phyloP scores from a whole-genome alignment of 352 stramenopile genomes.

The Blastocystis sp. region DNA sequence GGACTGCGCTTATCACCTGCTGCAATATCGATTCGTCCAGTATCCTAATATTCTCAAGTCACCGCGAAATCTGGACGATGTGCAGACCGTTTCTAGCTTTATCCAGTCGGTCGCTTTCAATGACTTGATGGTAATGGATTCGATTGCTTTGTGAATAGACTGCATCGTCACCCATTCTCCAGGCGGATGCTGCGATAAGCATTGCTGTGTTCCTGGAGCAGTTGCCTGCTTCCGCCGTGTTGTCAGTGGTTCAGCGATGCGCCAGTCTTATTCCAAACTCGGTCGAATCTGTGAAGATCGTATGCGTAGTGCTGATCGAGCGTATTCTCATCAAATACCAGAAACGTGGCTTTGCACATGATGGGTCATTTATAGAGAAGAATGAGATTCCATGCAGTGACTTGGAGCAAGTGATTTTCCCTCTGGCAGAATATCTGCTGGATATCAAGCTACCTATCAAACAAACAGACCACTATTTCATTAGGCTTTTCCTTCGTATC shows the following conservation, averaged over 20 bases:
- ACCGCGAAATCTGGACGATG: neutral
- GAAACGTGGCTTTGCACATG: neutral
- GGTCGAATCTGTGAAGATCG: neutral
- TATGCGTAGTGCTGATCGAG: neutral
- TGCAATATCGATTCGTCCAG: constrained; percentile 23
- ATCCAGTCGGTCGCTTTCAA: neutral
- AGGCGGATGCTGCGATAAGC: neutral
- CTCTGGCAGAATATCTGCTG: neutral
- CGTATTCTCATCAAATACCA: constrained; percentile 30
- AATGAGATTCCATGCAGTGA: neutral
- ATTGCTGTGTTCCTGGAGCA: neutral
- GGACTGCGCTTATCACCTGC: constrained; percentile 45
- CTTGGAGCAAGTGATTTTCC: neutral
- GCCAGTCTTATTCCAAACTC: neutral
- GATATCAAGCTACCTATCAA: neutral
- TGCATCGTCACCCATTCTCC: neutral
- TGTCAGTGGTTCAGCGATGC: neutral
- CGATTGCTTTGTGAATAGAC: neutral
- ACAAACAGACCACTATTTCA: constrained; percentile 43
- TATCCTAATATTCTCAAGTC: constrained; percentile 17
- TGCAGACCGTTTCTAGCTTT: neutral
- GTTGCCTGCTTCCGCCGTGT: neutral
- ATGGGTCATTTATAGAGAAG: neutral
- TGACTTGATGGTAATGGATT: neutral
- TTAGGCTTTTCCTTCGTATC: constrained; percentile 29